Conservation (phyloP, 805 yeast genomes). For the Lachancea fermentati region DNA sequence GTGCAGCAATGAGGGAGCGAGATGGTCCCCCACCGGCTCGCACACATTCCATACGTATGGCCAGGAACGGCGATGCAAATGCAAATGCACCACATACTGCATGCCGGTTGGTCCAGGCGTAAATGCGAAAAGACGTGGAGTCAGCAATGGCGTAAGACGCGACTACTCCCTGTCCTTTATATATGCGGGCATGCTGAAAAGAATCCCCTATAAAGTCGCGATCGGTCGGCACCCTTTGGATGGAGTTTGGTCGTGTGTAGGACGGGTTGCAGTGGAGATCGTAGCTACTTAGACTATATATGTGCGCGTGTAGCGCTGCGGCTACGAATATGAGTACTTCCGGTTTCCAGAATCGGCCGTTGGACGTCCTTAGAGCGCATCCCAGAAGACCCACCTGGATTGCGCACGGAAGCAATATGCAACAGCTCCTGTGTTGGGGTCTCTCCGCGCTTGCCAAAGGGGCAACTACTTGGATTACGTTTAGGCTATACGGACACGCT, state of each 20-base stretch:
- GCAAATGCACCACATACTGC: too few species aligned
- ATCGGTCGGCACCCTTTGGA: not conserved
- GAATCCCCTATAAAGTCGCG: not conserved
- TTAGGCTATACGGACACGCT: not conserved
- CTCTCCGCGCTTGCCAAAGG: not conserved
- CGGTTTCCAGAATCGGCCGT: not conserved
- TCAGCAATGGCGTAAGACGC: too few species aligned
- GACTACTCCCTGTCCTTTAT: not conserved
- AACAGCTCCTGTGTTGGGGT: not conserved
- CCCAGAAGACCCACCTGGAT: not conserved
- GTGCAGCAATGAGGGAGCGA: not conserved
- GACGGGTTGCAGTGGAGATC: not conserved
- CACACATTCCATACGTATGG: not conserved
- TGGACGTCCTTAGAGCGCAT: not conserved
- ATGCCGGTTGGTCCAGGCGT: too few species aligned
- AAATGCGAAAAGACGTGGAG: too few species aligned
- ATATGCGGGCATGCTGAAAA: not conserved
- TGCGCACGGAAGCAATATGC: not conserved
- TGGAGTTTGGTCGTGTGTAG: not conserved
- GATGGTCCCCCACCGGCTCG: not conserved
- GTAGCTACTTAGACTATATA: not conserved
- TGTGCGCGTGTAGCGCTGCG: not conserved
- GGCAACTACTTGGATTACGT: not conserved
- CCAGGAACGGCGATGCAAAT: not conserved
- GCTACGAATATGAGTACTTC: not conserved